A percentile compares a stretch with the other conserved stretches of the same genome.
Conservation (phyloP, 2,329 filamentous ascomycete species). For the Mariannaea elegans region DNA sequence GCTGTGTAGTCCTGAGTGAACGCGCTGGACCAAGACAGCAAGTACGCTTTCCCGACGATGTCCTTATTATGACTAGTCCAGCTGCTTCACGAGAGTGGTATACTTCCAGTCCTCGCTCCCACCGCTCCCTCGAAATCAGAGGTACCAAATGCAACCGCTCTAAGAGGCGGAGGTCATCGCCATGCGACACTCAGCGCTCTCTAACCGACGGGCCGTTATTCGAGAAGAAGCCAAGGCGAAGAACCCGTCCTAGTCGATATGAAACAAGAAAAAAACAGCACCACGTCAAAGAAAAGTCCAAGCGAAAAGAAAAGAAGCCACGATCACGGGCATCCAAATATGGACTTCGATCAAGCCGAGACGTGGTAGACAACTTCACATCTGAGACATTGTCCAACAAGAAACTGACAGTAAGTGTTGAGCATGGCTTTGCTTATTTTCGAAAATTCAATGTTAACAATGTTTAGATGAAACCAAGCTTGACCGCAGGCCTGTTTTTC, state of each 20-base stretch:
- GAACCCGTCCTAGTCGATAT: conserved; percentile 65
- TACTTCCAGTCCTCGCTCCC: background rate
- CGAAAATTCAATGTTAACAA: background rate
- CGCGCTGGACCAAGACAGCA: background rate
- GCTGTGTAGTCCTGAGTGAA: background rate
- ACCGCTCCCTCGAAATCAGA: background rate
- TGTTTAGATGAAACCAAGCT: conserved; percentile 44
- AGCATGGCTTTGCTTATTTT: background rate
- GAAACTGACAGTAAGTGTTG: conserved; percentile 43
- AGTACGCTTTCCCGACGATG: background rate
- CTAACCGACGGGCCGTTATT: conserved; percentile 42
- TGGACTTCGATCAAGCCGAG: conserved; percentile 49
- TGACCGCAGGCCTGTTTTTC: conserved; percentile 45
- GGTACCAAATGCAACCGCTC: conserved; percentile 20
- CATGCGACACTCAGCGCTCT: background rate
- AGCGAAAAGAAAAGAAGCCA: conserved; percentile 10
- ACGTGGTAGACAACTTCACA: conserved; percentile 64
- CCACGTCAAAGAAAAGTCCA: background rate
- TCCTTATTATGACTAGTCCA: conserved; percentile 1
- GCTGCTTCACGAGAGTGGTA: background rate
- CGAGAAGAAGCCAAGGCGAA: conserved; percentile 62
- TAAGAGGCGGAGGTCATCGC: conserved; percentile 1
- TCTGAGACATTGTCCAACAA: conserved; percentile 60
- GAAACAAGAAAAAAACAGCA: conserved; percentile 47
- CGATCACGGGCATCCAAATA: conserved; percentile 35